A percentile compares a stretch with the other conserved stretches of the same genome.
These are phyloP conservation scores for Tetrapisispora phaffii DNA, from an alignment of 805 yeast species.

Conservation along the genomic window DNA sequence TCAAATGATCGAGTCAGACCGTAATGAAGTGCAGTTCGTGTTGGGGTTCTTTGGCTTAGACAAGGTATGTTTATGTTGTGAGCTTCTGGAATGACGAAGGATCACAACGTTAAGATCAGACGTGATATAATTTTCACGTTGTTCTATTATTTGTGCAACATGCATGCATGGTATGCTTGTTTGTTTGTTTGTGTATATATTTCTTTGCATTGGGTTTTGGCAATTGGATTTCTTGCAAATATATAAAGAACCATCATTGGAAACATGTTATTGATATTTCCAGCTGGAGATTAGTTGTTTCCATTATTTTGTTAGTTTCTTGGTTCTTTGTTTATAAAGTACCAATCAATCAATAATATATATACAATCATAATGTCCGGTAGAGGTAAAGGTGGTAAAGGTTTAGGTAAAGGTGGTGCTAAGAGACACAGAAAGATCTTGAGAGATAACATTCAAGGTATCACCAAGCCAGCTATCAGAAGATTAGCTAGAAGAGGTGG, in stretches of 20 bases:
- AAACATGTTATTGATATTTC: no score
- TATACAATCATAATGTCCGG: constrained; percentile 62
- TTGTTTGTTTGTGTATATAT: background rate
- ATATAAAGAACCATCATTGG: no score
- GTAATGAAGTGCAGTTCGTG: no score
- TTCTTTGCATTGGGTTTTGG: background rate
- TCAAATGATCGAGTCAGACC: no score
- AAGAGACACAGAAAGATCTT: constrained; percentile 99
- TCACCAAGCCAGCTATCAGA: constrained; percentile 98
- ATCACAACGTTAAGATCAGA: background rate
- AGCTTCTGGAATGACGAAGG: no score
- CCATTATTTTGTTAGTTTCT: background rate
- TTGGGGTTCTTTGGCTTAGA: no score
- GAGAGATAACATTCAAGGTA: constrained; percentile 99
- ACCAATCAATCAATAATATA: background rate
- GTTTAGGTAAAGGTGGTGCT: constrained; percentile 99
- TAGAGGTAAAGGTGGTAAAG: constrained; percentile 99
- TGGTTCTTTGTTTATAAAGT: background rate
- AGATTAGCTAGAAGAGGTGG: constrained; percentile 99
- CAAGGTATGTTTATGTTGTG: background rate
- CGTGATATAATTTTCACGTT: constrained; percentile 1
- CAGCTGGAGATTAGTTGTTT: no score
- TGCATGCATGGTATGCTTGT: background rate
- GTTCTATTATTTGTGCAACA: background rate
- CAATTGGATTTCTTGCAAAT: no score